Base-by-base conservation (phyloP, 2,329 filamentous ascomycete genomes). In the Aspergillus eucalypticola region DNA sequence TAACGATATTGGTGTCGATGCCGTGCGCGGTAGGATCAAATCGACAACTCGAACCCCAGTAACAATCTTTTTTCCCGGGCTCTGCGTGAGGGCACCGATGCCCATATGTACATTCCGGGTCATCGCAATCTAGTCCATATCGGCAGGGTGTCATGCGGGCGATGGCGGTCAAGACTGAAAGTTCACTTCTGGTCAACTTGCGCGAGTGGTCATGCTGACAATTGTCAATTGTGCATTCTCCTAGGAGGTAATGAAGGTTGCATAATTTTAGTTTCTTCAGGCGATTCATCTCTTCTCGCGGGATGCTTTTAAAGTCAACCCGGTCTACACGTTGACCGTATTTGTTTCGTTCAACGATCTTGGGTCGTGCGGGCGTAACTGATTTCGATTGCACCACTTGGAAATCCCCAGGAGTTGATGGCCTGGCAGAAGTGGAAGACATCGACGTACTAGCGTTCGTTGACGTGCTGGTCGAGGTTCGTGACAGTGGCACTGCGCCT, bases 181-280 rank as follows among this genome's bases (percentile, higher is more conserved):
- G 70, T 66, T 88, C 85, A 32, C 77, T 76, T 53, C 78, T 78
- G n/a, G 76, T 82, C 38, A 86, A 77, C 60, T 82, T 81, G 69
- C 83, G 81, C 35, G 80, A 74, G 70, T 88, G 85, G 8, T 83
- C 83, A 61, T 79, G 76, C 58, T 77, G 75, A 67, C 86, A 88
- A 17, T 79, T 77, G 46, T 79, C 78, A 65, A 82, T 84, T 5
- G 84, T 82, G 65, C 86, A 88, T 64, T 84, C 83, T 29, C 80
- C 78, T 46, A 85, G 81, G 23, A 88, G 77, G 67, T 83, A 87
- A 69, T 85, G 81, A 59, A 85, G 81, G 67, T 88, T 88, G 77
- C 86, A 88, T 60, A 87, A 73, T 69, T 88, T 88, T 63, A 87
- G 72, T 71, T 83, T 84, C 74, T 87, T 87, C 65, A 88, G 75